Base-by-base conservation (phyloP, 345 rosid species). In the Eucalyptus erythrocorys region DNA sequence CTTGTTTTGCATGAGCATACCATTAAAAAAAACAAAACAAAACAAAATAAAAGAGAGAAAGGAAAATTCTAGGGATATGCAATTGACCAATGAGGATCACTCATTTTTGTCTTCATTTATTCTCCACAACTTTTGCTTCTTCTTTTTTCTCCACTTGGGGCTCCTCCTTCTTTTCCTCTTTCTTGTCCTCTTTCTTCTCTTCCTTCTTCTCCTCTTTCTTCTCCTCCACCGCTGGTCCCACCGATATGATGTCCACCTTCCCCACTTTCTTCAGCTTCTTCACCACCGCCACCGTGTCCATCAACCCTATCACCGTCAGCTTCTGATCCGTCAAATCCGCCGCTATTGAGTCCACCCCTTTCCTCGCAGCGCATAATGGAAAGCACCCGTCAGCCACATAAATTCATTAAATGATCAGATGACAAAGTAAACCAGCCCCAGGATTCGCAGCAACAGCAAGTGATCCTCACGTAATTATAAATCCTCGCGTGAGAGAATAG, bases 231-330 rank as follows among this genome's bases (percentile, higher is more conserved):
- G 90, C 90, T n/a, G 91, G 92, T 8, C 91, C 92, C 17, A 89
- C 91, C 10, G 92, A 86, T 32, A 89, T 26, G 12, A 91, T 89
- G 19, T 91, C 91, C 21, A 85, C 76, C 53, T 87, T 88, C 34
- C 92, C 91, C 30, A 89, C 64, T 17, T 87, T 91, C 92, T 91
- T 91, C 57, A 89, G 88, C 90, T 90, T 91, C 87, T 88, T 88
- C 82, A 89, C 92, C 48, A 91, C 87, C 30, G 90, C 91, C 86
- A 89, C 86, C 34, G 88, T 76, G 89, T 91, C 92, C 90, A 91
- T 87, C 64, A 87, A 40, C 15, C 92, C 92, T 50, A 89, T 85
- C 68, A 89, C 88, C 7, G 90, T 91, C 89, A 91, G 59, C 90
- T 85, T 91, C 90, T 88, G 91, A 43, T 91, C 91, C 50, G 89